These are phyloP conservation scores for Cladochytrium tenue DNA, from an alignment of 371 early-diverging fungal species.

Conservation along the genomic window DNA sequence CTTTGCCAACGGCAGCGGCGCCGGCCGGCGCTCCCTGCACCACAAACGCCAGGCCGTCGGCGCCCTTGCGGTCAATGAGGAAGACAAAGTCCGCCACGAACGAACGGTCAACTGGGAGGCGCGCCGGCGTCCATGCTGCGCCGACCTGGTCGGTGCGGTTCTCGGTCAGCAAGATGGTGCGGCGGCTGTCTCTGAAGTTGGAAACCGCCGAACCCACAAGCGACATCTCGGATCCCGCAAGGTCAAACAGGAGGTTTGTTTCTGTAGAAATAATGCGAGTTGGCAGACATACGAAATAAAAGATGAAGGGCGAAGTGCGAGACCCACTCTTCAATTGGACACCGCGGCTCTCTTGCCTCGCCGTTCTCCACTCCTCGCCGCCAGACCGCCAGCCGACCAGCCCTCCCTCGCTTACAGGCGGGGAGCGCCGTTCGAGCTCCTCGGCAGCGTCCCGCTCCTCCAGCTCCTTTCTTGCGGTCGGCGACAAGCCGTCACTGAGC, in stretches of 20 bases:
- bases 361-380: conserved; percentile 48
- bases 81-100: neutral
- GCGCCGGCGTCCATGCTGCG: conserved; percentile 9
- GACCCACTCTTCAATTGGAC: neutral
- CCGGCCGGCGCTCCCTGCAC: conserved; percentile 8
- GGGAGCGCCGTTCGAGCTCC: conserved; percentile 42
- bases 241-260: conserved; percentile 33
- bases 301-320: neutral
- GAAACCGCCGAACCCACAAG: no score
- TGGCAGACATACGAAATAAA: neutral
- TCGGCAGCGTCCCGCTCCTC: conserved; percentile 39
- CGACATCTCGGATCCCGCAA: conserved; percentile 23
- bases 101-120: neutral
- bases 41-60: conserved; percentile 34
- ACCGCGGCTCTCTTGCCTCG: conserved; percentile 43
- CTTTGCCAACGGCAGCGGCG: conserved; percentile 8
- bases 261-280: conserved; percentile 33
- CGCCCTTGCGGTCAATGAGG: conserved; percentile 13
- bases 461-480: conserved; percentile 22
- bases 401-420: conserved; percentile 34
- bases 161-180: conserved; percentile 3
- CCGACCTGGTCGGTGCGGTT: conserved; percentile 13
- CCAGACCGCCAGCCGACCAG: conserved; percentile 60
- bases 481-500: conserved; percentile 13
- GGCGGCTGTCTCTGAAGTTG: conserved; percentile 23